Conservation (phyloP, 106 monocot genomes). For the Apostasia ramifera region DNA sequence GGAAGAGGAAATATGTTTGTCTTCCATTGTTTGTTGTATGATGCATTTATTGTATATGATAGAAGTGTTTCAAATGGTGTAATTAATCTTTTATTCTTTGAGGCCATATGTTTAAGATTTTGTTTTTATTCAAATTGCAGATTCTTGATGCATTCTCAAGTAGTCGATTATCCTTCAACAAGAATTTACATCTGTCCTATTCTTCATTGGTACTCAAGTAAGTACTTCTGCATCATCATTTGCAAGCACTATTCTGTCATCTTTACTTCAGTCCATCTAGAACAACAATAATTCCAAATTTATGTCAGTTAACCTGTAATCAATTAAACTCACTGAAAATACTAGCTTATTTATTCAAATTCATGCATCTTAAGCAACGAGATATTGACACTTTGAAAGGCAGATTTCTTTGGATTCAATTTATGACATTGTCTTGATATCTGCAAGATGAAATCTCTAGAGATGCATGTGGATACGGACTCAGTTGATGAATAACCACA, state of each 20-base stretch:
- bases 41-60: too few relatives aligned
- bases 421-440: too few relatives aligned
- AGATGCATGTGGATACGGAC: too few relatives aligned
- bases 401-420: too few relatives aligned
- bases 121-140: constrained; percentile 26
- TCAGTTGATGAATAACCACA: too few relatives aligned
- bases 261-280: neutral
- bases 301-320: neutral
- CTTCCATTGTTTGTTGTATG: too few relatives aligned
- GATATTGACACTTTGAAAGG: too few relatives aligned
- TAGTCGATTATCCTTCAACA: constrained; percentile 66
- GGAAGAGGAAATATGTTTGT: too few relatives aligned
- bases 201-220: constrained; percentile 89
- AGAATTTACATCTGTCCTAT: constrained; percentile 64
- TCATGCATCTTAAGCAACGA: too few relatives aligned
- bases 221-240: constrained; percentile 5
- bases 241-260: neutral
- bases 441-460: too few relatives aligned
- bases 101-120: neutral
- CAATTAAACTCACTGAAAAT: too few relatives aligned
- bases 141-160: constrained; percentile 73
- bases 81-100: neutral
- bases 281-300: neutral
- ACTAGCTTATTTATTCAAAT: too few relatives aligned
- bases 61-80: neutral